Conservation (phyloP, 495 filamentous ascomycete species). For the Aspergillus homomorphus region DNA sequence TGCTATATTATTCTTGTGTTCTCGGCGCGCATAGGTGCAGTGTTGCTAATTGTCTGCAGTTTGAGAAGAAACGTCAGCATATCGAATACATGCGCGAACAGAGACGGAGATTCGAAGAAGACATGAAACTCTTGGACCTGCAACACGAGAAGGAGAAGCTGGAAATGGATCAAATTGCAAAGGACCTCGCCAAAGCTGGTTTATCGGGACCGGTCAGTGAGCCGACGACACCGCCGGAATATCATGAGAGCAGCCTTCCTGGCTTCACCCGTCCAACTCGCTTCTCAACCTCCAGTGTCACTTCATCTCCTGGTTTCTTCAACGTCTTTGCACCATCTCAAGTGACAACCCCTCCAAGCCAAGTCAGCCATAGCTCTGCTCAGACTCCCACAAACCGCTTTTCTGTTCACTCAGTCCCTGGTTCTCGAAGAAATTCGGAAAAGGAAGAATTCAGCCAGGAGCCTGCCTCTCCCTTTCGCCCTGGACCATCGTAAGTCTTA, state of each 20-base stretch:
- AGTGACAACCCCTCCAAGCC: conserved; percentile 56
- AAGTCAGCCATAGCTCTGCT: conserved; percentile 43
- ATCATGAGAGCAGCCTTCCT: conserved; percentile 72
- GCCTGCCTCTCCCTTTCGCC: conserved; percentile 32
- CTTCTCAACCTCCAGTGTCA: conserved; percentile 79
- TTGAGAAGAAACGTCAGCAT: conserved; percentile 88
- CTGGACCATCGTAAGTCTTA: conserved; percentile 40
- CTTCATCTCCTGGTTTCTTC: conserved; percentile 72
- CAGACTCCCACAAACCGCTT: conserved; percentile 45
- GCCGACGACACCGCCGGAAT: conserved; percentile 95
- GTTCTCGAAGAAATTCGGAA: conserved; percentile 67
- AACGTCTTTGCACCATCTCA: conserved; percentile 71
- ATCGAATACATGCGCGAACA: conserved; percentile 83
- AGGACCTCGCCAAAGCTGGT: conserved; percentile 63
- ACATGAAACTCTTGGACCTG: conserved; percentile 81
- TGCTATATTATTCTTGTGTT: neutral
- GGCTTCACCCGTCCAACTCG: conserved; percentile 74
- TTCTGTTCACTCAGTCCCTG: conserved; percentile 77
- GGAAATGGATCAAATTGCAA: conserved; percentile 77
- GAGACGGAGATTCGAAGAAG: conserved; percentile 77
- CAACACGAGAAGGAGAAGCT: conserved; percentile 75
- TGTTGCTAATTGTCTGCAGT: conserved; percentile 49
- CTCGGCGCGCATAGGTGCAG: neutral
- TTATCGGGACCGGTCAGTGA: conserved; percentile 78
- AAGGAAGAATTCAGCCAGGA: conserved; percentile 43